Evolutionary conservation across 768 basidiomycete genomes (phyloP).

Genomic region (Lyophyllum atratum): DNA sequence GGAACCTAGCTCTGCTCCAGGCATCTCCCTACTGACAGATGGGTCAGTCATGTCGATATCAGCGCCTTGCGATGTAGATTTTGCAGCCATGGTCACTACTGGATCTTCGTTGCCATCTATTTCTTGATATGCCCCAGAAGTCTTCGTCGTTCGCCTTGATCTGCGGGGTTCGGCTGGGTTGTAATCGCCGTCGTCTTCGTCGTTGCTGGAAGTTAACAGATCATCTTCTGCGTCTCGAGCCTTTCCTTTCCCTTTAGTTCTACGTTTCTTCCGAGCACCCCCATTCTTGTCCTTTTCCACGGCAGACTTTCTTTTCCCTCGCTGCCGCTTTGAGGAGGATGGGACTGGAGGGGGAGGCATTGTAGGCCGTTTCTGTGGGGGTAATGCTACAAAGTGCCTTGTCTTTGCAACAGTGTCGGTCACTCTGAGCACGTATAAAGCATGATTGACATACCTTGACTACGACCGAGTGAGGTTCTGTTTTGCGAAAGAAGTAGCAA

Average conservation of each 20-base stretch:
- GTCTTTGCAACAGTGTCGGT: constrained; percentile 26
- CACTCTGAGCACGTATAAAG: neutral
- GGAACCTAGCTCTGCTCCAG: neutral
- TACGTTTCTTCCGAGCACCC: constrained; percentile 31
- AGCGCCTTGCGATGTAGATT: constrained; percentile 31
- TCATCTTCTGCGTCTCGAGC: constrained; percentile 23
- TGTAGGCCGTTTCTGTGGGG: constrained; percentile 22
- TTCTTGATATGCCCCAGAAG: constrained; percentile 1
- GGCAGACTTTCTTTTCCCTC: constrained; percentile 22
- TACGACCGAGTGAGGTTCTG: constrained; percentile 78
- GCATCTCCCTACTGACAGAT: neutral
- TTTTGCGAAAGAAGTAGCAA: constrained; percentile 85
- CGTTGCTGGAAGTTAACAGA: constrained; percentile 19
- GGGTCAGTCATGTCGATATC: constrained; percentile 15
- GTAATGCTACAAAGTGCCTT: constrained; percentile 38
- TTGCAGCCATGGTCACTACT: constrained; percentile 19
- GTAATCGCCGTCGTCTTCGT: constrained; percentile 7
- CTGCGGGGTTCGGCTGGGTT: constrained; percentile 4
- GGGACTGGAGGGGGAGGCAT: constrained; percentile 22
- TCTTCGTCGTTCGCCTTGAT: constrained; percentile 7
- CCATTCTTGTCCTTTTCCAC: constrained; percentile 5
- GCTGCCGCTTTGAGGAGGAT: constrained; percentile 15
- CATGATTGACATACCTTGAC: constrained; percentile 62
- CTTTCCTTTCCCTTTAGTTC: constrained; percentile 40
- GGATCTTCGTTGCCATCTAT: constrained; percentile 22